Evolutionary conservation across 495 filamentous ascomycete genomes (phyloP).

Genomic region (Bryoglossum gracile): DNA sequence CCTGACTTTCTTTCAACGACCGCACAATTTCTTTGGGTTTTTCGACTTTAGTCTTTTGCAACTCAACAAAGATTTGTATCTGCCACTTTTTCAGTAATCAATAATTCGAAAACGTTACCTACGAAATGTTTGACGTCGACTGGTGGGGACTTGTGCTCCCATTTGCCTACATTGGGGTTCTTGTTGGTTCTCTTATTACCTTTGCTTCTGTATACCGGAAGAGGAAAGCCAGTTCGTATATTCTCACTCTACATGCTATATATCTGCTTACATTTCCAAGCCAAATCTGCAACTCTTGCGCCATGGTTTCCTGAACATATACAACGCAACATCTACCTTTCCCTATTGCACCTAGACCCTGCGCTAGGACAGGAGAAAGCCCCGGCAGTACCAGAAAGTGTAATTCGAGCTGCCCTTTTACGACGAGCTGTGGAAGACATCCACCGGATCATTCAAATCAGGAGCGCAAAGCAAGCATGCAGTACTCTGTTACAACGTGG

Average conservation of each 20-base stretch:
- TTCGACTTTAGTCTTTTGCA: too few species aligned
- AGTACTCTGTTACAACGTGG: slow-evolving; percentile 77
- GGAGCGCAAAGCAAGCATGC: slow-evolving; percentile 77
- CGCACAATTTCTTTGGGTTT: too few species aligned
- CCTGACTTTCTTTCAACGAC: too few species aligned
- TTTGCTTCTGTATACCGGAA: slow-evolving; percentile 91
- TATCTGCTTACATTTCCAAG: slow-evolving; percentile 24
- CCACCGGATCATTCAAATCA: slow-evolving; percentile 75
- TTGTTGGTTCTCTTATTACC: slow-evolving; percentile 79
- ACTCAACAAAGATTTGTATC: too few species aligned
- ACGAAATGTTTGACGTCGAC: slow-evolving; percentile 62
- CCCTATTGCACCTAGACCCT: slow-evolving; percentile 79
- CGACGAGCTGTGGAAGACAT: slow-evolving; percentile 89
- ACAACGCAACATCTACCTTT: slow-evolving; percentile 89
- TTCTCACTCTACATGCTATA: neutral
- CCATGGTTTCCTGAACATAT: slow-evolving; percentile 90
- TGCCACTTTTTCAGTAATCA: too few species aligned
- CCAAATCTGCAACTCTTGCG: slow-evolving; percentile 68
- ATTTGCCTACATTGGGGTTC: slow-evolving; percentile 77
- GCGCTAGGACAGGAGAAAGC: slow-evolving; percentile 59
- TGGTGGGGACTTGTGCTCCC: slow-evolving; percentile 76
- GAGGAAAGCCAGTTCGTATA: slow-evolving; percentile 72
- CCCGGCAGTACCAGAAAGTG: slow-evolving; percentile 67
- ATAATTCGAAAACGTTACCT: too few species aligned
- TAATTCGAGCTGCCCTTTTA: slow-evolving; percentile 85